These are phyloP conservation scores for Davidsoniella australis DNA, from an alignment of 2,329 filamentous ascomycete species.

Conservation along the genomic window DNA sequence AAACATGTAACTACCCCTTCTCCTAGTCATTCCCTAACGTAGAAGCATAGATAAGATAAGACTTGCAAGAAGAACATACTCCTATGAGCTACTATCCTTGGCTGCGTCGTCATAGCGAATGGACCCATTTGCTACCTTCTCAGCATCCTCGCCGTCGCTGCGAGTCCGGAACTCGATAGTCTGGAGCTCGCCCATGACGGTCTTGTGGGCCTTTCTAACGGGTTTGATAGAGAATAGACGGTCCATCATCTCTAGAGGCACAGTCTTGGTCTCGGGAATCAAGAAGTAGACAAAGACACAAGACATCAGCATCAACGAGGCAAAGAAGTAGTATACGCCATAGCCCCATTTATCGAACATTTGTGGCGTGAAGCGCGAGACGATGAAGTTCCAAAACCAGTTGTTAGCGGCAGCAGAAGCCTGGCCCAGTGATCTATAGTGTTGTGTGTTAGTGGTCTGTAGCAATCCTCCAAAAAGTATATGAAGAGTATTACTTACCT, in stretches of 20 bases:
- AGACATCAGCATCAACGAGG: constrained; percentile 40
- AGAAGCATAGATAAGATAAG: too few relatives aligned
- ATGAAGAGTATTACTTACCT: constrained; percentile 28
- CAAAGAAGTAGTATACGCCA: constrained; percentile 49
- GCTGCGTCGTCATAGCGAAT: constrained; percentile 10
- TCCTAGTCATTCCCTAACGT: too few relatives aligned
- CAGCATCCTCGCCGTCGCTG: constrained; percentile 17
- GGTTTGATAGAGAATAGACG: constrained; percentile 37
- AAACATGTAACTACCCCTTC: too few relatives aligned
- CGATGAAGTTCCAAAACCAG: constrained; percentile 58
- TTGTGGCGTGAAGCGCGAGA: constrained; percentile 48
- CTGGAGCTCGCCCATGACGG: constrained; percentile 27
- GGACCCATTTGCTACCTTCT: constrained; percentile 15
- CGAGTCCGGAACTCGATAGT: constrained; percentile 20
- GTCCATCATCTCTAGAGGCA: constrained; percentile 50
- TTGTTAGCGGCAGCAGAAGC: constrained; percentile 55
- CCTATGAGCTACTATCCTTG: constrained; percentile 5
- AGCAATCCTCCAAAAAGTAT: constrained; percentile 39
- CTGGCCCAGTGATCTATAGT: constrained; percentile 10
- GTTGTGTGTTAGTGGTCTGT: constrained; percentile 15
- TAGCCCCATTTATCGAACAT: constrained; percentile 44
- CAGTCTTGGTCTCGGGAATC: constrained; percentile 47
- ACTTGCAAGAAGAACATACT: too few relatives aligned
- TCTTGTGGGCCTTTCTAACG: constrained; percentile 25
- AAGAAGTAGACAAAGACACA: constrained; percentile 44